These are phyloP conservation scores for Chrysanthemum lavandulifolium DNA, from an alignment of 129 eudicot species.

Conservation along the genomic window DNA sequence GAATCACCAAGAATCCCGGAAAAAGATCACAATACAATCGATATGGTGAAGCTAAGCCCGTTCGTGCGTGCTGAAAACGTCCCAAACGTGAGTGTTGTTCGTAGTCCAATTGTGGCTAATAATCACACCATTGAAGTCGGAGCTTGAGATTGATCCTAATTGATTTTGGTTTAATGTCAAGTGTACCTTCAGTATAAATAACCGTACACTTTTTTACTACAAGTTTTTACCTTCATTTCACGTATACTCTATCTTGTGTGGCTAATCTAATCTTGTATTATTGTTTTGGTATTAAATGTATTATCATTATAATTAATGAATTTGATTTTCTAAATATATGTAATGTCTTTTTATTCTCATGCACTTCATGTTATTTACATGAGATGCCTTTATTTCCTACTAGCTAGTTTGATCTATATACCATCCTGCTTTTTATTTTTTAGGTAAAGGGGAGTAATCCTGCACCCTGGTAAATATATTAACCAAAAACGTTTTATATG, in stretches of 20 bases:
- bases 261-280: conserved; percentile 29
- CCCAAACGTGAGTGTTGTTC: conserved; percentile 22
- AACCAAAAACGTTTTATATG: too few species aligned
- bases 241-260: background rate
- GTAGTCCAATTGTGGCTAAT: conserved; percentile 31
- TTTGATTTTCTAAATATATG: conserved; percentile 25
- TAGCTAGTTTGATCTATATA: too few species aligned
- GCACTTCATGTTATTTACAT: background rate
- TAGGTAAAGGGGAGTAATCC: too few species aligned
- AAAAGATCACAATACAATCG: conserved; percentile 41
- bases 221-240: conserved; percentile 29
- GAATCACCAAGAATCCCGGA: conserved; percentile 37
- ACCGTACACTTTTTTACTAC: conserved; percentile 30
- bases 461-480: too few species aligned
- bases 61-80: conserved; percentile 28
- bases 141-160: conserved; percentile 34
- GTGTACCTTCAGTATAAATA: conserved; percentile 40
- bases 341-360: background rate
- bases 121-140: conserved; percentile 32
- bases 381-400: too few species aligned
- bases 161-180: conserved; percentile 30
- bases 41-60: conserved; percentile 46
- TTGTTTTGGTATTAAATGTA: conserved; percentile 25
- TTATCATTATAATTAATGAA: conserved; percentile 24
- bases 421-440: too few species aligned